Percentiles rank a stretch among this genome's conserved stretches.
These are phyloP conservation scores for Helicostylum pulchrum DNA, from an alignment of 192 early-diverging fungal species.

Conservation along the genomic window DNA sequence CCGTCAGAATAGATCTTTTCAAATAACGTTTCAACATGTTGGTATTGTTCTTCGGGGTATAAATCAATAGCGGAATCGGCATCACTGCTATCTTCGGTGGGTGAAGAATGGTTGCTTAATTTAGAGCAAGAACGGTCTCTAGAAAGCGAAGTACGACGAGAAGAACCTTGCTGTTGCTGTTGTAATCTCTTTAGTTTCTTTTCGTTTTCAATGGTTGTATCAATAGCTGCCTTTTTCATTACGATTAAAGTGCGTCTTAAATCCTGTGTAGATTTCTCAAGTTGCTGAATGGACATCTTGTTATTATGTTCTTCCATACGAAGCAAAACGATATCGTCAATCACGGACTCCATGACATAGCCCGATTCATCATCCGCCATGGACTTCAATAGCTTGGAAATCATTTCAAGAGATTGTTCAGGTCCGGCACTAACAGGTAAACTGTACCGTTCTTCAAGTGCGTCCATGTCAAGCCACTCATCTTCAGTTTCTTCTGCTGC, in stretches of 20 bases:
- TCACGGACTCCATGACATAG: slow-evolving; percentile 48
- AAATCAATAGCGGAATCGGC: slow-evolving; percentile 29
- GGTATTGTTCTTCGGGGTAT: slow-evolving; percentile 10
- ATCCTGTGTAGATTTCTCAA: slow-evolving; percentile 50
- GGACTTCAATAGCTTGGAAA: slow-evolving; percentile 43
- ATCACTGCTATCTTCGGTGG: slow-evolving; percentile 16
- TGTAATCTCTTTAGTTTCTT: slow-evolving; percentile 26
- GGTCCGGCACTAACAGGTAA: slow-evolving; percentile 36
- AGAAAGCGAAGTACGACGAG: slow-evolving; percentile 12
- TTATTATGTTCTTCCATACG: slow-evolving; percentile 44
- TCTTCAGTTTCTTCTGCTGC: slow-evolving; percentile 3
- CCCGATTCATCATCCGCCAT: slow-evolving; percentile 41
- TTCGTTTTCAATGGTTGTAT: slow-evolving; percentile 35
- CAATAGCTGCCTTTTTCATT: slow-evolving; percentile 56
- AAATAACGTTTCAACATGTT: slow-evolving; percentile 24
- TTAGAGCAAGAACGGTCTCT: neutral
- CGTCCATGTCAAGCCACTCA: slow-evolving; percentile 28
- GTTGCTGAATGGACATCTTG: slow-evolving; percentile 41
- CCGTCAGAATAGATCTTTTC: slow-evolving; percentile 35
- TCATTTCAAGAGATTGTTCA: slow-evolving; percentile 44
- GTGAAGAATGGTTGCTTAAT: neutral
- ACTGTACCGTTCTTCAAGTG: slow-evolving; percentile 26
- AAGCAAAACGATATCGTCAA: slow-evolving; percentile 53
- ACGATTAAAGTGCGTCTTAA: slow-evolving; percentile 48
- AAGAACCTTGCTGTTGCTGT: neutral